Evolutionary conservation across 2,329 filamentous ascomycete genomes (phyloP).

Genomic region (Epichloe amarillans): DNA sequence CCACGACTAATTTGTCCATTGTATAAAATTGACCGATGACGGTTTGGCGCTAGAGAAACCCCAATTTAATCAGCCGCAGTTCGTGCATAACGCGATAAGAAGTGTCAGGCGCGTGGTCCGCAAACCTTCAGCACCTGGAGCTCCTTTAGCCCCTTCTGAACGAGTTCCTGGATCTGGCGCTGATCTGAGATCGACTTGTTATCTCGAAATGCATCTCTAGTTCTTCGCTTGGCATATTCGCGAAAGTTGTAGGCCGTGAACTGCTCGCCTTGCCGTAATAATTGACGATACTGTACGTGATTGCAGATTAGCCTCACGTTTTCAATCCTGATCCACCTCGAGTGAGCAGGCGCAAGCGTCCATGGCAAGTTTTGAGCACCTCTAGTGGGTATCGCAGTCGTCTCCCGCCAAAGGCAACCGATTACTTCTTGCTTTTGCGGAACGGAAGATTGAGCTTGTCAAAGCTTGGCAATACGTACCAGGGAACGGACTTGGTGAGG

Average conservation of each 20-base stretch:
- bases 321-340: background rate
- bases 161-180: conserved; percentile 68
- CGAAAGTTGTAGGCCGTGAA: conserved; percentile 96
- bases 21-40: conserved; percentile 92
- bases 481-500: conserved; percentile 44
- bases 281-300: conserved; percentile 63
- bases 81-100: conserved; percentile 3
- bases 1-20: conserved; percentile 79
- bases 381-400: background rate
- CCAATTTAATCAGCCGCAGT: conserved; percentile 4
- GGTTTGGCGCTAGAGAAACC: conserved; percentile 63
- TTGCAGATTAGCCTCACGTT: background rate
- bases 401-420: background rate
- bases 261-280: conserved; percentile 73
- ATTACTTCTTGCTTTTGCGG: background rate
- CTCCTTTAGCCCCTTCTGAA: conserved; percentile 79
- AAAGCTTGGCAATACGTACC: conserved; percentile 24
- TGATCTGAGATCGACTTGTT: conserved; percentile 60
- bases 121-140: conserved; percentile 80
- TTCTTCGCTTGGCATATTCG: conserved; percentile 87
- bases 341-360: background rate
- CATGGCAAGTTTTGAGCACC: no score
- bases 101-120: background rate
- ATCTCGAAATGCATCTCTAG: conserved; percentile 80
- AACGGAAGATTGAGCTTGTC: background rate